Conservation (phyloP, 495 filamentous ascomycete species). For the Penicillium manginii region DNA sequence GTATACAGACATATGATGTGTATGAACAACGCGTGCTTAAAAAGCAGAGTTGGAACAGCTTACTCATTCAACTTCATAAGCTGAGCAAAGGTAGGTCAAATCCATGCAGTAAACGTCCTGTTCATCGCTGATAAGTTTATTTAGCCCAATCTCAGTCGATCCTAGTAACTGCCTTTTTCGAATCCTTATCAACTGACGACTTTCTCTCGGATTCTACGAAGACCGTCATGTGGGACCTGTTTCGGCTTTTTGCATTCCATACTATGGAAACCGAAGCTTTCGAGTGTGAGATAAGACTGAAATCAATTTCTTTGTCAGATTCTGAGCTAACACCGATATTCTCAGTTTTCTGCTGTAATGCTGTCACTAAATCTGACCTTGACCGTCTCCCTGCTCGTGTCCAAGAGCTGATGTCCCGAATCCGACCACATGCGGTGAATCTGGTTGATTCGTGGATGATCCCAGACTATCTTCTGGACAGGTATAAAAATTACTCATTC, state of each 20-base stretch:
- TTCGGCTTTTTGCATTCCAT: conserved; percentile 48
- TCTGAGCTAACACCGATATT: background rate
- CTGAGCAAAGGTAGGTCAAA: conserved; percentile 40
- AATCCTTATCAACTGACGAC: conserved; percentile 28
- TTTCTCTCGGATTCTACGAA: conserved; percentile 29
- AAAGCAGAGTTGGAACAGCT: conserved; percentile 49
- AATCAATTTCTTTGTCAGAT: no score
- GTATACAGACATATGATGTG: conserved; percentile 37
- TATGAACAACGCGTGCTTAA: conserved; percentile 48
- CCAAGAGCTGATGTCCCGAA: conserved; percentile 43
- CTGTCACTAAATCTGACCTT: conserved; percentile 37
- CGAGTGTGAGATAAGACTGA: conserved; percentile 24
- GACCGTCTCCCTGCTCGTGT: conserved; percentile 38
- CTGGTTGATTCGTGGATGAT: conserved; percentile 53
- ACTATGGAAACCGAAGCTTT: conserved; percentile 44
- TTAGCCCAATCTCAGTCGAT: conserved; percentile 51
- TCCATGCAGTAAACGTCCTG: background rate
- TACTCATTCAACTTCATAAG: conserved; percentile 49
- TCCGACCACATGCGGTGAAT: conserved; percentile 51
- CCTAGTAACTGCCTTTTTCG: conserved; percentile 45
- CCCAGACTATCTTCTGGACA: conserved; percentile 52
- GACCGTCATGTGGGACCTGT: conserved; percentile 37
- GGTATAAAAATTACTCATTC: conserved; percentile 14
- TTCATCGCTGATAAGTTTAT: background rate
- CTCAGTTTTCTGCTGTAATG: conserved; percentile 39